phyloP scores from a whole-genome alignment of 2,329 filamentous ascomycete genomes.

The Colletotrichum simmondsii region DNA sequence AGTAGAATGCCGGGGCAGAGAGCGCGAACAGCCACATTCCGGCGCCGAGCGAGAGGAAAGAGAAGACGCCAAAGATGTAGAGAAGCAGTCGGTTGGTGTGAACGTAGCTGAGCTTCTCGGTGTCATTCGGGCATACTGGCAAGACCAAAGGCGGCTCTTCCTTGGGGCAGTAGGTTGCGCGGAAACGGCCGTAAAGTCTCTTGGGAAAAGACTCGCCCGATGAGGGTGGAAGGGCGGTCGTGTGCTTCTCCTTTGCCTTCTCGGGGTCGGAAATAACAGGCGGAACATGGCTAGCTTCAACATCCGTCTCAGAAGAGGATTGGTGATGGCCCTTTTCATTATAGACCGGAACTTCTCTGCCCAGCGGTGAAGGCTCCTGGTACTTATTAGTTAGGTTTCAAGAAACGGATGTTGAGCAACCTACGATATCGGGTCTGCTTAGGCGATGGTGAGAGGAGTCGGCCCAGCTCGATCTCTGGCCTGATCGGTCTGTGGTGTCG shows the following conservation, averaged over 20 bases:
- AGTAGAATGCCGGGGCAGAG: conserved; percentile 47
- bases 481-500: conserved; percentile 7
- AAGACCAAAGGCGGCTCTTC: conserved; percentile 47
- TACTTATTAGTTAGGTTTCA: not conserved
- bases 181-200: conserved; percentile 40
- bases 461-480: conserved; percentile 23
- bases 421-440: conserved; percentile 33
- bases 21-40: conserved; percentile 55
- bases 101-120: conserved; percentile 51
- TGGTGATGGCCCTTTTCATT: conserved; percentile 28
- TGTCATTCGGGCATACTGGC: conserved; percentile 49
- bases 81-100: conserved; percentile 51
- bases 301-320: conserved; percentile 25
- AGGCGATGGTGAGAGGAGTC: conserved; percentile 27
- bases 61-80: conserved; percentile 52
- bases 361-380: conserved; percentile 33
- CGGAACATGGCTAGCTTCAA: conserved; percentile 23
- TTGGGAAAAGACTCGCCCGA: conserved; percentile 34
- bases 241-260: conserved; percentile 31
- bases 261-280: conserved; percentile 25
- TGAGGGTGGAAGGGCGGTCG: conserved; percentile 16
- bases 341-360: conserved; percentile 23
- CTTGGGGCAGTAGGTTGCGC: conserved; percentile 45
- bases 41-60: conserved; percentile 51
- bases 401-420: not conserved